Percentiles rank a stretch among this genome's conserved stretches.
Evolutionary conservation across 805 yeast genomes (phyloP).

Genomic region (Saturnispora sanitii): DNA sequence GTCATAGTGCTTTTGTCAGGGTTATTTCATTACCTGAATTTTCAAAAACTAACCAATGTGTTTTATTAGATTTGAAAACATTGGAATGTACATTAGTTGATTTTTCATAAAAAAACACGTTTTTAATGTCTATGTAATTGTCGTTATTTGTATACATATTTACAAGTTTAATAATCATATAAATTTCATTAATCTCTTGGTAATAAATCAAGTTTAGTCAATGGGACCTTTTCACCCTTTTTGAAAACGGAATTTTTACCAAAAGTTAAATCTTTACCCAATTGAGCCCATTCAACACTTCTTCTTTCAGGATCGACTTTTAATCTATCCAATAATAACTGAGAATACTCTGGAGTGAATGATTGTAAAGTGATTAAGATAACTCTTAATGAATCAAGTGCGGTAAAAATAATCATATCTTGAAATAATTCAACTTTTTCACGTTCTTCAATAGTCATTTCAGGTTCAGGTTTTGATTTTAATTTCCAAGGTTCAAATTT

Average conservation of each 20-base stretch:
- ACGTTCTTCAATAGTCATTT: slow-evolving; percentile 9
- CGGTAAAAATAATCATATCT: slow-evolving; percentile 49
- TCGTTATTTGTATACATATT: not conserved
- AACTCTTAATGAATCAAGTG: slow-evolving; percentile 64
- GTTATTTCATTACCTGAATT: slow-evolving; percentile 67
- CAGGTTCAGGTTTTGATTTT: slow-evolving; percentile 22
- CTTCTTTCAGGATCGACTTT: slow-evolving; percentile 40
- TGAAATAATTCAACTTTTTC: slow-evolving; percentile 22
- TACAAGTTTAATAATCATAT: slow-evolving; percentile 5
- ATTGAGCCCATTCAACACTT: slow-evolving; percentile 31
- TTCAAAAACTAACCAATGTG: slow-evolving; percentile 51
- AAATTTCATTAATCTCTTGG: not conserved
- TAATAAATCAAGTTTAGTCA: slow-evolving; percentile 19
- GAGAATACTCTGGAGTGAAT: slow-evolving; percentile 58
- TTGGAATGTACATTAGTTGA: slow-evolving; percentile 45
- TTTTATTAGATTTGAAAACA: slow-evolving; percentile 48
- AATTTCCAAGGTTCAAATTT: slow-evolving; percentile 67
- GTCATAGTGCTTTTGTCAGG: slow-evolving; percentile 29
- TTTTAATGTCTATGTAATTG: too few relatives aligned
- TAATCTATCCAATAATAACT: slow-evolving; percentile 49
- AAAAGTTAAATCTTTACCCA: slow-evolving; percentile 53
- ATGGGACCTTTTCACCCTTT: slow-evolving; percentile 27
- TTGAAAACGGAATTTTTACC: slow-evolving; percentile 38
- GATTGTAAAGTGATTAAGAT: slow-evolving; percentile 60
- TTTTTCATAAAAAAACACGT: slow-evolving; percentile 13